phyloP scores from a whole-genome alignment of 306 rosid genomes.

The Lathyrus aphaca region DNA sequence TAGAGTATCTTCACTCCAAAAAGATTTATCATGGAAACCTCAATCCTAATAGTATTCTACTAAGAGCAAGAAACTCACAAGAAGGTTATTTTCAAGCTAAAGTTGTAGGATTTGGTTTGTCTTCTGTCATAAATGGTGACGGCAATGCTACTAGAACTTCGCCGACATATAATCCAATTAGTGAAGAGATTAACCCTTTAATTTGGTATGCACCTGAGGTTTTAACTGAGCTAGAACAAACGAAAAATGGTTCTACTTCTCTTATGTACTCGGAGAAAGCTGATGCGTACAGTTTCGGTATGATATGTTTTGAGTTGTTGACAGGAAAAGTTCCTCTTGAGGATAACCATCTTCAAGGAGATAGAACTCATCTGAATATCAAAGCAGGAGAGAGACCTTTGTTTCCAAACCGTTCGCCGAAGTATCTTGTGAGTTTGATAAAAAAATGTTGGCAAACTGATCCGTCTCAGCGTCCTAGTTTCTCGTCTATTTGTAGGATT shows the following conservation, averaged over 20 bases:
- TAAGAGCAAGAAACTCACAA: constrained; percentile 61
- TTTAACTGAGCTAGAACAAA: constrained; percentile 61
- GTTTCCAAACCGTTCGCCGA: constrained; percentile 80
- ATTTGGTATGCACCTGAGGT: constrained; percentile 93
- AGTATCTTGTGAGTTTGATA: constrained; percentile 74
- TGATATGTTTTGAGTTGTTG: constrained; percentile 84
- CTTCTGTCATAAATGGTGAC: constrained; percentile 37
- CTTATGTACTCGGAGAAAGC: constrained; percentile 74
- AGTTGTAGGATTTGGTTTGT: constrained; percentile 71
- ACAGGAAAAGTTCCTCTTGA: constrained; percentile 93
- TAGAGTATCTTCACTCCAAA: constrained; percentile 77
- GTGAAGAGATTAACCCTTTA: constrained; percentile 47
- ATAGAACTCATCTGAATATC: constrained; percentile 62
- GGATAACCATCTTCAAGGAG: constrained; percentile 78
- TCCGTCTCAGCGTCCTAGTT: constrained; percentile 69
- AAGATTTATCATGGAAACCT: constrained; percentile 79
- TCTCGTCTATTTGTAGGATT: constrained; percentile 88
- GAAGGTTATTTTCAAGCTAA: constrained; percentile 81
- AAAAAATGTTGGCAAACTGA: constrained; percentile 89
- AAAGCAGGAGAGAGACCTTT: constrained; percentile 92
- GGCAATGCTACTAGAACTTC: constrained; percentile 35
- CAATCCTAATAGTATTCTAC: constrained; percentile 64
- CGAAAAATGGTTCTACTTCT: constrained; percentile 24
- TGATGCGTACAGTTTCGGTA: constrained; percentile 85
- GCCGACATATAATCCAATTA: constrained; percentile 32